phyloP scores from a whole-genome alignment of 257 asterid genomes.

The Thymus mandschuricus region DNA sequence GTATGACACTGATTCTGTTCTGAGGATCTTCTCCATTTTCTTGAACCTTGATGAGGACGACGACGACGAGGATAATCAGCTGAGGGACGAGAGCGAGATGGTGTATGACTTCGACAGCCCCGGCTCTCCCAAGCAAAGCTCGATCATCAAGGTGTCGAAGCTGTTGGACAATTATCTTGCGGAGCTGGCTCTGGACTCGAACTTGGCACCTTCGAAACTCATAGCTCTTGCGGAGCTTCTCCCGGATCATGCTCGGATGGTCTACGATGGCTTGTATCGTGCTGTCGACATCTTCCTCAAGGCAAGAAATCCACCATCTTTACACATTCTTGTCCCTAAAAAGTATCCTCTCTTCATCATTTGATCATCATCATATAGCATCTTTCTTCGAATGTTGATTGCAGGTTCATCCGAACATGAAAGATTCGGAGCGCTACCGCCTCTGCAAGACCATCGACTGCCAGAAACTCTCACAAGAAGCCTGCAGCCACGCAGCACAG shows the following conservation, averaged over 20 bases:
- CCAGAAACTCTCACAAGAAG: conserved; percentile 90
- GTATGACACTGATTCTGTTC: conserved; percentile 71
- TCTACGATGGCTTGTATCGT: conserved; percentile 78
- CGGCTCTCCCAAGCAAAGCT: conserved; percentile 90
- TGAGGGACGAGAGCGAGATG: conserved; percentile 77
- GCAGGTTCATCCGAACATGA: conserved; percentile 93
- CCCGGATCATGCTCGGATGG: conserved; percentile 88
- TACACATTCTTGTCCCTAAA: neutral
- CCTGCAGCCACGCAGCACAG: conserved; percentile 99
- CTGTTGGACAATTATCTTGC: conserved; percentile 80
- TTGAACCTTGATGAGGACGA: conserved; percentile 86
- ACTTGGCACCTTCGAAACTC: conserved; percentile 69
- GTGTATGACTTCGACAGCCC: conserved; percentile 81
- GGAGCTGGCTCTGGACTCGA: conserved; percentile 79
- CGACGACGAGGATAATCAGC: conserved; percentile 59
- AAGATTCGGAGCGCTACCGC: conserved; percentile 82
- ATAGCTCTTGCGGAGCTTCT: conserved; percentile 74
- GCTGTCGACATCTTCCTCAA: conserved; percentile 93
- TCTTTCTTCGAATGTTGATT: neutral
- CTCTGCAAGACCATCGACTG: conserved; percentile 88
- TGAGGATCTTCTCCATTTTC: conserved; percentile 83
- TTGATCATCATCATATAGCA: neutral
- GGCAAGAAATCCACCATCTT: conserved; percentile 47
- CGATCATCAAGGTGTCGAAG: conserved; percentile 82
- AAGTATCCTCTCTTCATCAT: neutral